Evolutionary conservation across 805 yeast species (phyloP).

Genomic region (Saturnispora dispora): DNA sequence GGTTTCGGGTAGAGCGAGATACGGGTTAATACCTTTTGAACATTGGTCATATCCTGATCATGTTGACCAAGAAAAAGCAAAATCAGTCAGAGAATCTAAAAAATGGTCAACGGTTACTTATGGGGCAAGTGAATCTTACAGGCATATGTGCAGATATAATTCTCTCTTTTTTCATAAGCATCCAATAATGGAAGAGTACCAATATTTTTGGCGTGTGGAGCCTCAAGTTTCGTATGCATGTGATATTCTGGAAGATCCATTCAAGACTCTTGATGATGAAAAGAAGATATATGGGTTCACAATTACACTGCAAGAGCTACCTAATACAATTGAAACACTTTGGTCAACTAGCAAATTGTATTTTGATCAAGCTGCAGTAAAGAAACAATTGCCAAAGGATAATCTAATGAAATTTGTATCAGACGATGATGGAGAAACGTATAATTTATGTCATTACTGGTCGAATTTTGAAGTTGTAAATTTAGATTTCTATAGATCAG

Average conservation of each 20-base stretch:
- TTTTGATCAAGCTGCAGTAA: constrained; percentile 33
- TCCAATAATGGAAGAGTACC: constrained; percentile 41
- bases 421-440: constrained; percentile 52
- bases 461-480: constrained; percentile 70
- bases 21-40: constrained; percentile 38
- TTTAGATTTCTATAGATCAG: constrained; percentile 52
- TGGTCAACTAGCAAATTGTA: constrained; percentile 50
- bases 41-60: constrained; percentile 47
- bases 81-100: constrained; percentile 27
- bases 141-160: constrained; percentile 58
- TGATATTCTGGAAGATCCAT: constrained; percentile 47
- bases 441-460: constrained; percentile 78
- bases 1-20: constrained; percentile 38
- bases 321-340: constrained; percentile 44
- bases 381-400: constrained; percentile 34
- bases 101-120: constrained; percentile 38
- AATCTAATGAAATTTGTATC: constrained; percentile 55
- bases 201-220: constrained; percentile 56
- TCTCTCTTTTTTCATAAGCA: constrained; percentile 49
- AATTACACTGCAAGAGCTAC: constrained; percentile 54
- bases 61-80: constrained; percentile 35
- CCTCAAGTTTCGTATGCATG: constrained; percentile 44
- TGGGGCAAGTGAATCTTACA: constrained; percentile 56
- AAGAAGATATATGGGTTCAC: constrained; percentile 58
- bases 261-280: constrained; percentile 46